Evolutionary conservation across 345 rosid genomes (phyloP), one percentile per base, ranked within the genome.

Genomic region (Microcos paniculata): DNA sequence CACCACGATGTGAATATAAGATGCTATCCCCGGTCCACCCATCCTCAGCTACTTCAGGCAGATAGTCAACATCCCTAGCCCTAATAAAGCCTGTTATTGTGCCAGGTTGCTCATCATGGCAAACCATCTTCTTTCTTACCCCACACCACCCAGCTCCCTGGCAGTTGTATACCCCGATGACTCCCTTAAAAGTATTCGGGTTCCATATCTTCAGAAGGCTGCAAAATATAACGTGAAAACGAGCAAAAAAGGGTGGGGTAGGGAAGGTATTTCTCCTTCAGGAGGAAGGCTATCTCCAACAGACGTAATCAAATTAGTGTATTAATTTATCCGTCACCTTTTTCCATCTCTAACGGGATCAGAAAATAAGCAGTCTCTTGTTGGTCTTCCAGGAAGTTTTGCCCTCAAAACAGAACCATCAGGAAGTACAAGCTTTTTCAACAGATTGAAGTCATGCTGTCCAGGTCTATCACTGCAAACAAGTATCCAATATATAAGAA

Each of bases 91-190:
- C 87, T 9, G 89, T 84, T n/a, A 82, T 52, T 18, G 84, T 82
- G 51, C 82, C 84, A 26, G 92, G 95, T 65, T 86, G 85, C 64
- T 80, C 84, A 16, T 92, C 90, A 49, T 88, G 90, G 73, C 85
- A 87, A 46, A 89, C 83, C 78, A 89, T 84, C 74, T 59, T 84
- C 85, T 87, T 92, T 56, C 83, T 84, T 2, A 80, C 78, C 69
- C 62, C 84, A 65, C 90, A 88, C 96, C 94, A 92, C 43, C 90
- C 89, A 4, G 89, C 92, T 84, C 92, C 90, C 45, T 88, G 92
- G 82, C 90, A 90, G 80, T 87, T 90, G 81, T 87, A 88, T 23
- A 86, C 87, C 9, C 91, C 92, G 26, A 90, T 23, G 26, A 90
- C 88, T 19, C 94, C 94, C 10, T 79, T 79, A 83, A 73, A 80